These are phyloP conservation scores for Dalbergia cultrata DNA, from an alignment of 306 rosid species.

Conservation along the genomic window DNA sequence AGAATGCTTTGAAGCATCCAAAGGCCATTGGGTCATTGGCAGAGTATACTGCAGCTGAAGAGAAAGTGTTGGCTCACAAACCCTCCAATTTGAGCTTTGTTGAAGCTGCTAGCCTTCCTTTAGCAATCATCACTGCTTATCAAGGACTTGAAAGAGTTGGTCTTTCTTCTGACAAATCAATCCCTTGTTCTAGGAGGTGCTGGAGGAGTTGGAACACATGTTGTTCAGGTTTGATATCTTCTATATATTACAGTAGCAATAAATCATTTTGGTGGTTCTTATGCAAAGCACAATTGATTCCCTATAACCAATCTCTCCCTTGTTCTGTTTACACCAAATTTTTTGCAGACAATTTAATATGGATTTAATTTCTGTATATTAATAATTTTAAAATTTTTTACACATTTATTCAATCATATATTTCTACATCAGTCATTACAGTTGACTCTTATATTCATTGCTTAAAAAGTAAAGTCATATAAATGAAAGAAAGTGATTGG, in stretches of 20 bases:
- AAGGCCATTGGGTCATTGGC: too few species aligned
- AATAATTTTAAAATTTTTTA: too few species aligned
- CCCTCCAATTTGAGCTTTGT: slow-evolving; percentile 67
- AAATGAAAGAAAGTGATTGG: too few species aligned
- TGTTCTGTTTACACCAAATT: too few species aligned
- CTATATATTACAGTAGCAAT: neutral
- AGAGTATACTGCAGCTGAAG: slow-evolving; percentile 68
- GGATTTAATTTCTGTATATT: too few species aligned
- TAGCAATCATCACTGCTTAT: slow-evolving; percentile 70
- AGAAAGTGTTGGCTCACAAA: slow-evolving; percentile 62
- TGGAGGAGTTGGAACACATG: slow-evolving; percentile 74
- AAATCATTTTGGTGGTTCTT: neutral
- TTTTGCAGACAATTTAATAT: too few species aligned
- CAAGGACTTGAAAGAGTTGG: slow-evolving; percentile 58
- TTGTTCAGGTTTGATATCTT: slow-evolving; percentile 58
- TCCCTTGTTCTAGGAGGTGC: slow-evolving; percentile 77
- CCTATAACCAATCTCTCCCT: neutral
- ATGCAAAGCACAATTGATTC: neutral
- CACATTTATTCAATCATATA: too few species aligned
- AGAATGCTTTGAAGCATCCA: too few species aligned
- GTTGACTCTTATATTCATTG: too few species aligned
- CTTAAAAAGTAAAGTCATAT: too few species aligned
- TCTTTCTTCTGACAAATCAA: slow-evolving; percentile 59
- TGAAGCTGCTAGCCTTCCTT: slow-evolving; percentile 77
- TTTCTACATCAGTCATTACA: too few species aligned